Conservation (phyloP, 1,139 yeast species). For the Candida gigantensis region DNA sequence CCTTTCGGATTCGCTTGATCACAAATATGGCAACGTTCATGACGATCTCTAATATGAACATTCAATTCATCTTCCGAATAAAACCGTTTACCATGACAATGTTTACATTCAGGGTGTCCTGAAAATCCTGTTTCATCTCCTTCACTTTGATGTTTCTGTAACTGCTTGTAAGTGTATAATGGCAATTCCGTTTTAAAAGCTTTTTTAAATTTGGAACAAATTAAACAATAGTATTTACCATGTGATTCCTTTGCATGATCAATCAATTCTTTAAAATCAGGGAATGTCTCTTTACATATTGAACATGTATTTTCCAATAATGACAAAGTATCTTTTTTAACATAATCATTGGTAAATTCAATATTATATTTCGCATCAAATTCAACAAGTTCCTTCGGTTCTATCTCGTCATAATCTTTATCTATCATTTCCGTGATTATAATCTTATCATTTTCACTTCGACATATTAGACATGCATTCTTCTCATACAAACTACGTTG, state of each 20-base stretch:
- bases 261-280: slow-evolving; percentile 56
- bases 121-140: slow-evolving; percentile 75
- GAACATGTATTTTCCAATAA: slow-evolving; percentile 64
- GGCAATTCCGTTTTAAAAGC: slow-evolving; percentile 75
- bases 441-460: slow-evolving; percentile 63
- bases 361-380: slow-evolving; percentile 49
- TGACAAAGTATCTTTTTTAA: slow-evolving; percentile 44
- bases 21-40: slow-evolving; percentile 90
- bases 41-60: slow-evolving; percentile 78
- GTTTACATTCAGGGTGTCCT: slow-evolving; percentile 90
- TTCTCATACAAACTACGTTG: slow-evolving; percentile 80
- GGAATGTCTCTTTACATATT: slow-evolving; percentile 44
- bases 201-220: slow-evolving; percentile 75
- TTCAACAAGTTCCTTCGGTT: slow-evolving; percentile 28
- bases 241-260: slow-evolving; percentile 69
- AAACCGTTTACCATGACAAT: slow-evolving; percentile 72
- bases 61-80: slow-evolving; percentile 88
- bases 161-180: slow-evolving; percentile 59
- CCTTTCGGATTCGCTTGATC: slow-evolving; percentile 64
- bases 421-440: slow-evolving; percentile 53
- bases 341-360: slow-evolving; percentile 50
- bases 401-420: slow-evolving; percentile 42
- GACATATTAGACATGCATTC: slow-evolving; percentile 76
- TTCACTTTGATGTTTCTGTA: slow-evolving; percentile 66
- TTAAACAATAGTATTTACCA: slow-evolving; percentile 63